Conservation (phyloP, 192 early-diverging fungal genomes). For the Linderina pennispora region DNA sequence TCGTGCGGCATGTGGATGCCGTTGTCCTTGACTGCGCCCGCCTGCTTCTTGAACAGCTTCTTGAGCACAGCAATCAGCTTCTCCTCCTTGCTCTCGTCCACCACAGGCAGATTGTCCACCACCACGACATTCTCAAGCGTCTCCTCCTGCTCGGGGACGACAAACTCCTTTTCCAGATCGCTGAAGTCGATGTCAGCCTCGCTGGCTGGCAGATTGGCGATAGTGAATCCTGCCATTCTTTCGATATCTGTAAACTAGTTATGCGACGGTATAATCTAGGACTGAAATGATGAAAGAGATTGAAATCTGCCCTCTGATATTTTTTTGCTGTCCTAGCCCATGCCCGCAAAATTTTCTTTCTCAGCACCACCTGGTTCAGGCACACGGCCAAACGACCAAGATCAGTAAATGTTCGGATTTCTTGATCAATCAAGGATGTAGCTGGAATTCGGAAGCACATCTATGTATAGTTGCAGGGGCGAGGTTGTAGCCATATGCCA, state of each 20-base stretch:
- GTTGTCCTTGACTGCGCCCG: slow-evolving; percentile 70
- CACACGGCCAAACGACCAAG: too few relatives aligned
- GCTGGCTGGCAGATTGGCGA: slow-evolving; percentile 55
- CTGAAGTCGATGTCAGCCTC: slow-evolving; percentile 86
- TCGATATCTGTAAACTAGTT: neutral
- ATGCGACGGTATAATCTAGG: too few relatives aligned
- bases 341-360: too few relatives aligned
- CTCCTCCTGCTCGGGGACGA: slow-evolving; percentile 68
- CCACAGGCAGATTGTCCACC: slow-evolving; percentile 86
- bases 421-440: too few relatives aligned
- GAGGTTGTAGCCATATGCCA: too few relatives aligned
- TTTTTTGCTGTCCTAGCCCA: too few relatives aligned
- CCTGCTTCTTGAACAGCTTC: slow-evolving; percentile 78
- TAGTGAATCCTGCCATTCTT: slow-evolving; percentile 50
- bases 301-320: too few relatives aligned
- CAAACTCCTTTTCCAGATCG: slow-evolving; percentile 75
- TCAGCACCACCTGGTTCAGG: too few relatives aligned
- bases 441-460: too few relatives aligned
- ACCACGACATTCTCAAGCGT: slow-evolving; percentile 80
- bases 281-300: too few relatives aligned
- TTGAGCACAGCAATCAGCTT: slow-evolving; percentile 67
- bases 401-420: too few relatives aligned
- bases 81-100: slow-evolving; percentile 80
- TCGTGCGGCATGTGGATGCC: slow-evolving; percentile 89
- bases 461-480: too few relatives aligned